A percentile compares a stretch with the other conserved stretches of the same genome.
Evolutionary conservation across 805 yeast species (phyloP).

Genomic region (Yamadazyma tumulicola): DNA sequence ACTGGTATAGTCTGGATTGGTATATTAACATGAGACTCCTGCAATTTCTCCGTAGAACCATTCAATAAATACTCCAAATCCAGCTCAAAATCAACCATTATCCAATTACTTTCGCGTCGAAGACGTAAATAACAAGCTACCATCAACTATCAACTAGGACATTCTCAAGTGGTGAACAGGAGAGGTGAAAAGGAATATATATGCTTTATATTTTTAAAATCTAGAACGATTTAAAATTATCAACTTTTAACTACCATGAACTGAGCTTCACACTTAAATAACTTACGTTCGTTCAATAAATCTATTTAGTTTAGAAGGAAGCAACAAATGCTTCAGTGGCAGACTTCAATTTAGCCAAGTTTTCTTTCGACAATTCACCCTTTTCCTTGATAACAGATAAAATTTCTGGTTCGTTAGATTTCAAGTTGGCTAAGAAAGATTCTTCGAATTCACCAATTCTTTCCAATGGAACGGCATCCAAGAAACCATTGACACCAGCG

Average conservation of each 20-base stretch:
- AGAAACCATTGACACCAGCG: slow-evolving; percentile 99
- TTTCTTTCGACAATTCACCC: slow-evolving; percentile 89
- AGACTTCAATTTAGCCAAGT: slow-evolving; percentile 80
- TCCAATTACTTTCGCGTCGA: not conserved
- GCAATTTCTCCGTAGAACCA: no score
- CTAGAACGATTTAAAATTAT: no score
- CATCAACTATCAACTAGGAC: not conserved
- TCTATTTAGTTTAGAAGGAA: slow-evolving; percentile 66
- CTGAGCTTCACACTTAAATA: no score
- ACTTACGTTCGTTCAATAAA: no score
- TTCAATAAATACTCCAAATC: slow-evolving; percentile 25
- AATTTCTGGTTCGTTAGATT: slow-evolving; percentile 83
- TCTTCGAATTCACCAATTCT: slow-evolving; percentile 89
- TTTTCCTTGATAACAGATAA: slow-evolving; percentile 77
- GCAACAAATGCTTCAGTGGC: slow-evolving; percentile 92
- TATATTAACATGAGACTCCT: no score
- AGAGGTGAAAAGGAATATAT: not conserved
- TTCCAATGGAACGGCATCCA: slow-evolving; percentile 80
- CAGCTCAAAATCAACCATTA: slow-evolving; percentile 17
- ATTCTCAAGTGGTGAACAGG: not conserved
- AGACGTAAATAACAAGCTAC: not conserved
- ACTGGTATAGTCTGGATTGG: no score
- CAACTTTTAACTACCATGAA: no score
- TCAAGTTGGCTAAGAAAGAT: slow-evolving; percentile 87
- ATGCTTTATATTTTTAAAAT: slow-evolving; percentile 10